These are phyloP conservation scores for Euclidium syriacum DNA, from an alignment of 345 rosid genomes.

Conservation along the genomic window DNA sequence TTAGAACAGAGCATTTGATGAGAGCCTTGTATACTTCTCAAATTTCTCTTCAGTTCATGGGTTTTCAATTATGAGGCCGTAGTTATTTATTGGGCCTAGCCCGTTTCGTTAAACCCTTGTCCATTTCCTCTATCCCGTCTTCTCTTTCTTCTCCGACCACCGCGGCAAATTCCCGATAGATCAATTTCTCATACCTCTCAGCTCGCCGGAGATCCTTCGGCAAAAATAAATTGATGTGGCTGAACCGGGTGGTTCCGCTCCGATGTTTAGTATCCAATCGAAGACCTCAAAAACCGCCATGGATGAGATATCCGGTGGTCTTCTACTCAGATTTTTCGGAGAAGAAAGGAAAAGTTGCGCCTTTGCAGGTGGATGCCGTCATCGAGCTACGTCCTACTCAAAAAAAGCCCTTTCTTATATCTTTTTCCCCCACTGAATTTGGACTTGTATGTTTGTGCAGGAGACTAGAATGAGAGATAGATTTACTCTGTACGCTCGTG, in stretches of 20 bases:
- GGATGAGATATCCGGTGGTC: slow-evolving; percentile 9
- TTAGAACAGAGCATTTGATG: too few species aligned
- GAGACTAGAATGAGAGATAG: slow-evolving; percentile 51
- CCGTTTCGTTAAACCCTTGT: slow-evolving; percentile 14
- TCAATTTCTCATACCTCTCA: background rate
- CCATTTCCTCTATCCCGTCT: too few species aligned
- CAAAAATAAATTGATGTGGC: slow-evolving; percentile 23
- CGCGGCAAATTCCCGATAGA: slow-evolving; percentile 3
- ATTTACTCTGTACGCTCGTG: slow-evolving; percentile 32
- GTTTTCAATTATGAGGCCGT: background rate
- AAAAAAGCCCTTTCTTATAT: background rate
- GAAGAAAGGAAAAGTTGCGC: slow-evolving; percentile 52
- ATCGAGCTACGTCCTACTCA: background rate
- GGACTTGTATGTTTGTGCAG: background rate
- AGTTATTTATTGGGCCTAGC: background rate
- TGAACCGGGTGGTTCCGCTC: slow-evolving; percentile 13
- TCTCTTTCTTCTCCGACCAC: slow-evolving; percentile 19
- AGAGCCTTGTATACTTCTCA: too few species aligned
- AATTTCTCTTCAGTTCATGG: too few species aligned
- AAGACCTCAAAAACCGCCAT: slow-evolving; percentile 23
- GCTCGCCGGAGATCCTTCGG: background rate
- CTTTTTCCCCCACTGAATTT: background rate
- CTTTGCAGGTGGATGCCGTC: slow-evolving; percentile 32
- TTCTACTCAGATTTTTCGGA: slow-evolving; percentile 32
- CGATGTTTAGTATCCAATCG: slow-evolving; percentile 9